Evolutionary conservation across 805 yeast species (phyloP), one percentile per base, ranked within the genome.

Genomic region (Nakazawaea siamensis): DNA sequence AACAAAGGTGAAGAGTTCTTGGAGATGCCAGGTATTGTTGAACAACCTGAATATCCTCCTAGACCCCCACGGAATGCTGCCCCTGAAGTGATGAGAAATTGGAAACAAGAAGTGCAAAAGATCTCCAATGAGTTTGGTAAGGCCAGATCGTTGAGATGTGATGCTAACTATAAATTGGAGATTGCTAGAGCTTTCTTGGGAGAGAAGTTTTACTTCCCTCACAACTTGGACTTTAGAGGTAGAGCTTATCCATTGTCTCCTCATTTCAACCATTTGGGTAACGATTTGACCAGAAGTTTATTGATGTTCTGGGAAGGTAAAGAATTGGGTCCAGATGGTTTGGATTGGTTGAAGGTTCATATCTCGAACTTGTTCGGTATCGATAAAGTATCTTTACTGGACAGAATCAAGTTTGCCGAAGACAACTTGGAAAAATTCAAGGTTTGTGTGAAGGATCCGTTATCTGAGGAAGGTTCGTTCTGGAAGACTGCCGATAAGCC

Each of bases 161-260:
- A 88, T 57, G 68, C 84, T 43, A 90, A 92, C 54, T 92, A 92
- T 56, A 92, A 86, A 54, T 60, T 92, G 34, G 98, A 92, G 56
- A 86, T 92, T 51, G 97, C 98, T 1, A 70, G 97, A 44, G 96
- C 95, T 0, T 86, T 80, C 57, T 58, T 81, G 23, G 94, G 94
- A 17, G 92, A 82, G 53, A 68, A 69, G 46, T 70, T 82, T 47
- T 81, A 70, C 50, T 82, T 82, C 62, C 92, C 94, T 7, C 90
- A 83, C 51, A 80, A 80, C 43, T 59, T 82, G 38, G 94, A 82
- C 55, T 82, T 82, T 49, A 70, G 94, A 58, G 94, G 94, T 6
- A 71, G 94, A 55, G 86, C 90, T 2, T 82, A 82, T 49, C 94
- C 94, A 17, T 56, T 82, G 27, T 73, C 87, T 2, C 87, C 90